Conservation (phyloP, 2,329 filamentous ascomycete genomes). For the Penicillium psychrosexuale region DNA sequence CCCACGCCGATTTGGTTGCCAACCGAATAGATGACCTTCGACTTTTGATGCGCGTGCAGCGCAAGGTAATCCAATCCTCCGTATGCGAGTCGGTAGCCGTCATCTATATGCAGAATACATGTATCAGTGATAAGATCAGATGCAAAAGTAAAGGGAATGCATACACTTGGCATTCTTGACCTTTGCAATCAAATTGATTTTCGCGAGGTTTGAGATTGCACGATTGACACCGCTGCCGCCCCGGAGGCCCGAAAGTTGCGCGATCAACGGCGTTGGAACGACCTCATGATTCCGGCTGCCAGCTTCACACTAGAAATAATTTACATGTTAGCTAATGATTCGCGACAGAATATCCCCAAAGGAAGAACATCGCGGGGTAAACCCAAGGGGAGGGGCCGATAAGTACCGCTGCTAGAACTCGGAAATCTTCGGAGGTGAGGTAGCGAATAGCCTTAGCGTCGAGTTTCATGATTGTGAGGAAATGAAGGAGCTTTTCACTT, state of each 20-base stretch:
- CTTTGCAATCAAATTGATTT: constrained; percentile 83
- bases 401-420: constrained; percentile 80
- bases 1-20: constrained; percentile 93
- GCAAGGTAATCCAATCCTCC: constrained; percentile 97
- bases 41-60: constrained; percentile 79
- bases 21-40: constrained; percentile 80
- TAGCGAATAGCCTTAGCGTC: constrained; percentile 93
- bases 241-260: constrained; percentile 75
- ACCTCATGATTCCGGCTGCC: constrained; percentile 97
- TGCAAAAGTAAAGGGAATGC: not conserved
- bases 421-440: constrained; percentile 89
- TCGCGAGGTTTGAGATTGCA: constrained; percentile 86
- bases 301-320: constrained; percentile 68
- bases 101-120: constrained; percentile 51
- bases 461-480: constrained; percentile 70
- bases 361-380: constrained; percentile 21
- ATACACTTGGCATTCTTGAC: constrained; percentile 87
- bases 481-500: constrained; percentile 4
- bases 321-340: constrained; percentile 5
- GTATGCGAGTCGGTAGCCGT: constrained; percentile 94
- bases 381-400: constrained; percentile 32
- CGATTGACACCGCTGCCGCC: constrained; percentile 76
- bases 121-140: constrained; percentile 3
- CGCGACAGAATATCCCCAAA: not conserved
- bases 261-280: constrained; percentile 85